These are phyloP conservation scores for Wickerhamiella dianesei DNA, from an alignment of 805 yeast genomes.

Conservation along the genomic window DNA sequence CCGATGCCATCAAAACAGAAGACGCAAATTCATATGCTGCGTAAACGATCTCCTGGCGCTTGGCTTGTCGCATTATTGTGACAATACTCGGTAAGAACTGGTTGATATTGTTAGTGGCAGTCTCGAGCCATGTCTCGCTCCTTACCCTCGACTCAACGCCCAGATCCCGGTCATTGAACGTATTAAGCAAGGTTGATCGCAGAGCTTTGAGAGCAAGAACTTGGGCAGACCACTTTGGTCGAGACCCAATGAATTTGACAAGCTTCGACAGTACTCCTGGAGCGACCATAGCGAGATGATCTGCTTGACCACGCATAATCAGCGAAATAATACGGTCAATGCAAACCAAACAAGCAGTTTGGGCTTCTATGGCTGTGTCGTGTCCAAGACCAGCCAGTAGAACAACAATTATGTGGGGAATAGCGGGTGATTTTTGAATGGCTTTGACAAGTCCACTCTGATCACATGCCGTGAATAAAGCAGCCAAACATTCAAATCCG, in stretches of 20 bases:
- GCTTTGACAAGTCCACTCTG: conserved; percentile 5
- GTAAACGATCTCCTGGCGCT: conserved; percentile 5
- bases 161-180: conserved; percentile 1
- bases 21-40: conserved; percentile 5
- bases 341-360: conserved; percentile 14
- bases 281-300: conserved; percentile 11
- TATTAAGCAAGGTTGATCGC: conserved; percentile 1
- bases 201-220: conserved; percentile 7
- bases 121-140: conserved; percentile 6
- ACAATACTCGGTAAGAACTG: conserved; percentile 3
- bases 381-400: conserved; percentile 16
- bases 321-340: conserved; percentile 8
- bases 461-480: conserved; percentile 15
- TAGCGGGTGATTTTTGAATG: conserved; percentile 14
- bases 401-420: conserved; percentile 17
- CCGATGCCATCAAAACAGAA: neutral
- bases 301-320: conserved; percentile 7
- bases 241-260: conserved; percentile 9
- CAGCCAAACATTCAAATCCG: conserved; percentile 19
- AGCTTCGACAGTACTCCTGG: conserved; percentile 16
- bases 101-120: conserved; percentile 3
- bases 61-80: conserved; percentile 1
- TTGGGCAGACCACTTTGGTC: conserved; percentile 5
- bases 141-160: conserved; percentile 2
- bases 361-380: conserved; percentile 14